Base-by-base conservation (phyloP, 805 yeast genomes). In the Pichia heedii region DNA sequence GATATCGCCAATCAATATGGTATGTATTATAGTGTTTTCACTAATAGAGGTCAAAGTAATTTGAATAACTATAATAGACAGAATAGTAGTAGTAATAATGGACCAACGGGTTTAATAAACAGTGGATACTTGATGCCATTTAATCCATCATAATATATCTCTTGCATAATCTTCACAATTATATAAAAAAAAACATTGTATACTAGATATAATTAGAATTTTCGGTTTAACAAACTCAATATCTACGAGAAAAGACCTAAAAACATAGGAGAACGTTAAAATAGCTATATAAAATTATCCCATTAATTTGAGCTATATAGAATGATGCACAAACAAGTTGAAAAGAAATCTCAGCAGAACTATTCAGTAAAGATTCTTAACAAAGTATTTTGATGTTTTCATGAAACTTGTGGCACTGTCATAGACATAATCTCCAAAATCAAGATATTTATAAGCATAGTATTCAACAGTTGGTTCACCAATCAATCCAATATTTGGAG, bases 401-500 rank as follows among this genome's bases (percentile, higher is more conserved):
- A 87, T 73, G 50, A 77, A 69, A 4, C 84, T 81, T 11, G 83
- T 81, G 19, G 82, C 68, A 43, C 76, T 73, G 56, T 88, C 96
- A 51, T 81, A 79, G 3, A 83, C 65, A 61, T 79, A 77, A 56
- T 93, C 98, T n/a, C 98, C 98, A 24, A 81, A 58, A 41, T 78
- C 83, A 49, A 93, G 70, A 58, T 89, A 93, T 57, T 77, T 81
- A 30, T 66, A 65, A 5, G 81, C 67, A 53, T 78, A 79, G 33
- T 67, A 65, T 50, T 70, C 71, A 5, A 74, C 61, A 8, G 74
- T 73, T 18, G 66, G 63, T 43, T 70, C 68, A 18, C 68, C 67
- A n/a, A 79, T 54, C 1, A 62, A 37, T 12, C 74, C 75, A 12
- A 75, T 50, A 53, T 81, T 74, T 30, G 81, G 79, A 1, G 77